phyloP scores from a whole-genome alignment of 192 early-diverging fungal species.

The Gryganskiella cystojenkinii region DNA sequence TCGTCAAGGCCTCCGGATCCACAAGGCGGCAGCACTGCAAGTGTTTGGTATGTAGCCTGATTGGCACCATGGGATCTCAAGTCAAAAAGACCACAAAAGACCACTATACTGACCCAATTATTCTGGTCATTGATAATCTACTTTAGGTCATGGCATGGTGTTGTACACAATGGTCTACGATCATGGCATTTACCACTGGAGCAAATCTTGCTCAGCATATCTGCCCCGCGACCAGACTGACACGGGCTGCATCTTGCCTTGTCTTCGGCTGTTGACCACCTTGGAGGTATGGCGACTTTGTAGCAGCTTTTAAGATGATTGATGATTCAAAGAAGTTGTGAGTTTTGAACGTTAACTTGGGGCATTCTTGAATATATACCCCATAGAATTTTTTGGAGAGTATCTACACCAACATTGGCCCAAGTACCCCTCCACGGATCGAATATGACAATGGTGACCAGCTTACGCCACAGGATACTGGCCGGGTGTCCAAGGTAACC shows the following conservation, averaged over 20 bases:
- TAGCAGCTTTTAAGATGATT: no score
- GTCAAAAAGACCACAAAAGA: not conserved
- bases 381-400: conserved; percentile 10
- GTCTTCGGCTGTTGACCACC: conserved; percentile 5
- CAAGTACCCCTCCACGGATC: conserved; percentile 9
- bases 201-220: conserved; percentile 6
- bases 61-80: not conserved
- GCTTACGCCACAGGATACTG: not conserved
- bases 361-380: not conserved
- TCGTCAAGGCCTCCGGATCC: not conserved
- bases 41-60: conserved; percentile 10
- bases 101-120: no score
- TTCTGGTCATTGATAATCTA: no score
- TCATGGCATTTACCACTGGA: conserved; percentile 18
- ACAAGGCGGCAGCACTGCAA: not conserved
- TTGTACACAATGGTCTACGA: conserved; percentile 24
- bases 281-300: conserved; percentile 4
- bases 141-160: conserved; percentile 3
- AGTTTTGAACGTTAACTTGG: not conserved
- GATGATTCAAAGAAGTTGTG: not conserved
- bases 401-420: conserved; percentile 15
- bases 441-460: not conserved
- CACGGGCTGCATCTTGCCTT: conserved; percentile 9
- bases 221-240: conserved; percentile 20
- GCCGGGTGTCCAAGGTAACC: conserved; percentile 2